These are phyloP conservation scores for Ilex asprella DNA, from an alignment of 257 asterid genomes.

Conservation along the genomic window DNA sequence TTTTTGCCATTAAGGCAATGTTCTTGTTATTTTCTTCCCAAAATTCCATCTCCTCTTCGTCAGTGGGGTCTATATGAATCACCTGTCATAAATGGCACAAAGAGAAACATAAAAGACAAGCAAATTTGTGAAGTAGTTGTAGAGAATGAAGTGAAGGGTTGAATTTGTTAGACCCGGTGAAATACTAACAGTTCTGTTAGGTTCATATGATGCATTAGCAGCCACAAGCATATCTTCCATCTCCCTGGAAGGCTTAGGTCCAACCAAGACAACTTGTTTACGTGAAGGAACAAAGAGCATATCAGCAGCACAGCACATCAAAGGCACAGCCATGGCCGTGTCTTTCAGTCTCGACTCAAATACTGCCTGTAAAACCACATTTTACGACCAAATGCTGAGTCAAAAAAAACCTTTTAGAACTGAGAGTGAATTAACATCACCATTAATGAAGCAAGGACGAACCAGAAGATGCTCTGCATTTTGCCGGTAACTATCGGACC, in stretches of 20 bases:
- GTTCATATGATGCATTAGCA: slow-evolving; percentile 66
- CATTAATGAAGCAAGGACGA: slow-evolving; percentile 1
- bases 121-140: neutral
- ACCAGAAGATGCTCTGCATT: slow-evolving; percentile 74
- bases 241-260: slow-evolving; percentile 29
- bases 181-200: slow-evolving; percentile 55
- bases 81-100: slow-evolving; percentile 37
- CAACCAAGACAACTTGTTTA: slow-evolving; percentile 71
- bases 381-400: neutral
- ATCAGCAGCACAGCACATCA: slow-evolving; percentile 89
- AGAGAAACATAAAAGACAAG: neutral
- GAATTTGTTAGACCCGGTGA: neutral
- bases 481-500: slow-evolving; percentile 43
- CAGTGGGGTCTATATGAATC: slow-evolving; percentile 65
- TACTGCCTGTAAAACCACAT: slow-evolving; percentile 48
- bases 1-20: slow-evolving; percentile 65
- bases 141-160: neutral
- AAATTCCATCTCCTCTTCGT: slow-evolving; percentile 53
- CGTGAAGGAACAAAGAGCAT: slow-evolving; percentile 59
- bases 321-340: slow-evolving; percentile 65
- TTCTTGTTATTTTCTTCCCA: slow-evolving; percentile 64
- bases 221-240: slow-evolving; percentile 63
- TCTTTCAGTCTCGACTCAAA: slow-evolving; percentile 84
- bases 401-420: neutral
- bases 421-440: neutral